phyloP scores from a whole-genome alignment of 2,329 filamentous ascomycete species.

The Didymella segeticola region DNA sequence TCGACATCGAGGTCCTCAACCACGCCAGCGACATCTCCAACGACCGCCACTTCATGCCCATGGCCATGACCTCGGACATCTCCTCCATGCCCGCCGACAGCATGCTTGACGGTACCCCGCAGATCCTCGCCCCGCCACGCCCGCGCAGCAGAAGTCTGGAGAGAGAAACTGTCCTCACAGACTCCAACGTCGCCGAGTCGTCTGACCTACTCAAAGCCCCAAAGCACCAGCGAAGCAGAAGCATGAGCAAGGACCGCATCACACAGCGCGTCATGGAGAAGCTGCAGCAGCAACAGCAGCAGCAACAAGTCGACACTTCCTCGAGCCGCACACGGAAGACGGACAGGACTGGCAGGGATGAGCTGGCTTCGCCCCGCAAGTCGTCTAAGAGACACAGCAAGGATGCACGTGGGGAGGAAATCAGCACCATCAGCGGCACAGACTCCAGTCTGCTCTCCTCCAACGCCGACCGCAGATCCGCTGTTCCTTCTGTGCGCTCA shows the following conservation, averaged over 20 bases:
- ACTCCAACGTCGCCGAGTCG: slow-evolving; percentile 32
- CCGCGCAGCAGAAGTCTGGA: slow-evolving; percentile 60
- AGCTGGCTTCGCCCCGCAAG: slow-evolving; percentile 39
- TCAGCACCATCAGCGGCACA: slow-evolving; percentile 52
- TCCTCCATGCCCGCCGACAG: slow-evolving; percentile 81
- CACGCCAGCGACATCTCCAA: slow-evolving; percentile 72
- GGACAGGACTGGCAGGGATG: slow-evolving; percentile 36
- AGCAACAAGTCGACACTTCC: slow-evolving; percentile 58
- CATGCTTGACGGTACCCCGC: slow-evolving; percentile 64
- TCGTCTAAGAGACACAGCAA: slow-evolving; percentile 52
- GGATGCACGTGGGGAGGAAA: slow-evolving; percentile 54
- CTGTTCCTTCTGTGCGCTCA: slow-evolving; percentile 65
- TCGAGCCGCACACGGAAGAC: slow-evolving; percentile 27
- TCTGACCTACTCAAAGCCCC: slow-evolving; percentile 61
- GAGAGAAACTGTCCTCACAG: slow-evolving; percentile 43
- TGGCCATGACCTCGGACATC: slow-evolving; percentile 78
- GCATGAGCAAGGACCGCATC: slow-evolving; percentile 70
- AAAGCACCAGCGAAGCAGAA: slow-evolving; percentile 64
- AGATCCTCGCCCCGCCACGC: slow-evolving; percentile 54
- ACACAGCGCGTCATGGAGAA: slow-evolving; percentile 74
- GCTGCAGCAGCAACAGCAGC: slow-evolving; percentile 61
- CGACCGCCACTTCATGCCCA: slow-evolving; percentile 69
- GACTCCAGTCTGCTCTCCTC: slow-evolving; percentile 70
- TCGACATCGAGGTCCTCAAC: slow-evolving; percentile 87
- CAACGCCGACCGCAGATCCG: slow-evolving; percentile 62